Evolutionary conservation across 176 grass and related monocot genomes (phyloP).

Genomic region (Oryza punctata): DNA sequence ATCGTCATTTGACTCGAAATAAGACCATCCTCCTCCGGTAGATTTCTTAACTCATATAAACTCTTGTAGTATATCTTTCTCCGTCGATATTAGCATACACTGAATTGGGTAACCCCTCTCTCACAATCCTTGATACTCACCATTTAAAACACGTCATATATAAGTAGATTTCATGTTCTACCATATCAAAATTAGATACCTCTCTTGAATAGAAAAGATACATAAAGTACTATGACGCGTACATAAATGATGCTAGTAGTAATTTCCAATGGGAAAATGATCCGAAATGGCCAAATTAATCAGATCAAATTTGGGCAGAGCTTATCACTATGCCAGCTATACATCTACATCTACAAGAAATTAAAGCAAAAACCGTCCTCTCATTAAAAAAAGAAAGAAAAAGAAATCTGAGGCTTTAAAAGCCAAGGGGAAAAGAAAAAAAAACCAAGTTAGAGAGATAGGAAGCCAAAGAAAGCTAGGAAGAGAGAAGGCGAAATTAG

Average conservation of each 20-base stretch:
- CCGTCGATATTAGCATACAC: background rate
- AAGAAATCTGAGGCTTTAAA: background rate
- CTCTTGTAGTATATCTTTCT: background rate
- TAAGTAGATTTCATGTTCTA: background rate
- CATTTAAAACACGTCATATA: background rate
- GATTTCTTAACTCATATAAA: background rate
- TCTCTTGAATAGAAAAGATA: background rate
- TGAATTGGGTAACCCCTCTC: background rate
- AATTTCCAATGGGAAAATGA: background rate
- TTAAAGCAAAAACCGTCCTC: background rate
- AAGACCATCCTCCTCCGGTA: background rate
- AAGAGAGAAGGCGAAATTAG: conserved; percentile 2
- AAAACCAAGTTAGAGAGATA: background rate
- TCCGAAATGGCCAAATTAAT: background rate
- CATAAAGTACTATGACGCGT: background rate
- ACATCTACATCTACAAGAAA: background rate
- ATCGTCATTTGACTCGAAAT: background rate
- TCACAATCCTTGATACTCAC: too few relatives aligned
- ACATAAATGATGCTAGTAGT: too few relatives aligned
- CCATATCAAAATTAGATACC: background rate
- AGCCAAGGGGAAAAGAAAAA: background rate
- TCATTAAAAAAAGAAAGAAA: background rate
- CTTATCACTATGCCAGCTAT: background rate
- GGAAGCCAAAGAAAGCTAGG: background rate
- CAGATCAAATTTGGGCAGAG: background rate